These are phyloP conservation scores for Agaricus blazei DNA, from an alignment of 768 basidiomycete species.

Conservation along the genomic window DNA sequence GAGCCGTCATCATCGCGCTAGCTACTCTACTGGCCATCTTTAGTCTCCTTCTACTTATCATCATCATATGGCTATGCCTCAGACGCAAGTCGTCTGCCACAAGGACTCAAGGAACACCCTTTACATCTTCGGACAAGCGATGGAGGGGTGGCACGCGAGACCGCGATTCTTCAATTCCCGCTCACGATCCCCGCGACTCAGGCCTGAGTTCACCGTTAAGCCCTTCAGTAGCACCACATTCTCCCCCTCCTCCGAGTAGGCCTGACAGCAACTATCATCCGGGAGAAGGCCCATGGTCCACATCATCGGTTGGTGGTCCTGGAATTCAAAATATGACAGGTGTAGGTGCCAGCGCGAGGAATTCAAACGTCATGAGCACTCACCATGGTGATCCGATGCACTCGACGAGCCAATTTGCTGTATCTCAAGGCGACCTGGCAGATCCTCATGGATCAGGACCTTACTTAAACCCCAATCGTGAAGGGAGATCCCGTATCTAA, in stretches of 20 bases:
- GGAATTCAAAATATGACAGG: conserved; percentile 10
- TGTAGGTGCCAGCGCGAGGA: conserved; percentile 6
- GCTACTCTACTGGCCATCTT: background rate
- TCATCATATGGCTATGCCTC: conserved; percentile 7
- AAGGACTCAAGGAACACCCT: background rate
- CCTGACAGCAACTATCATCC: conserved; percentile 6
- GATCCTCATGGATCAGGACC: background rate
- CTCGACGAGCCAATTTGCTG: background rate
- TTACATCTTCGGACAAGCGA: background rate
- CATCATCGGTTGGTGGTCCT: conserved; percentile 8
- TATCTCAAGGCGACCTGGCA: conserved; percentile 1
- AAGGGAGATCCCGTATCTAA: background rate
- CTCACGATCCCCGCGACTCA: background rate
- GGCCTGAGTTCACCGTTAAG: background rate
- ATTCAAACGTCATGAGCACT: conserved; percentile 1
- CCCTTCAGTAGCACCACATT: background rate
- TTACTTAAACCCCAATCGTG: background rate
- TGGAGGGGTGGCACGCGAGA: background rate
- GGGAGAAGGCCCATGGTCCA: conserved; percentile 4
- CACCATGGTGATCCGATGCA: conserved; percentile 2
- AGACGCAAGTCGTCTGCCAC: background rate
- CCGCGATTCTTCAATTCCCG: background rate
- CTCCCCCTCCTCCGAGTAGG: conserved; percentile 4
- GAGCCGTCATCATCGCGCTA: conserved; percentile 1
- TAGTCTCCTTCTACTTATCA: background rate